Base-by-base conservation (phyloP, 169 alveolate genomes). In the Condylostoma magnum region DNA sequence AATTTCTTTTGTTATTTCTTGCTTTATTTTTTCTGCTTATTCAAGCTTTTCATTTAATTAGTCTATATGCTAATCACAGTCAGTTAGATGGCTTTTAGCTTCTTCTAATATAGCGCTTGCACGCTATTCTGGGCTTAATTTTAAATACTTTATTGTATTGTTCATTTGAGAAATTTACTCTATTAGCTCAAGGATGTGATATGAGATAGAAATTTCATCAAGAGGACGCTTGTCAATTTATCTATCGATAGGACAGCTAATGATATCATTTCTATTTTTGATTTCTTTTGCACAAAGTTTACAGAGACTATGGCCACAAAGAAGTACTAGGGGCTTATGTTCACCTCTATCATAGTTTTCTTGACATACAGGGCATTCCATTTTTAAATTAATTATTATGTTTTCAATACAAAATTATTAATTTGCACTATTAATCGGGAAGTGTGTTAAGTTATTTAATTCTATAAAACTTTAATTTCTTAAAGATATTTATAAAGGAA, bases 251-350 rank as follows among this genome's bases (percentile, higher is more conserved):
- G 69, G 69, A 4, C 69, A 57, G n/a, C n/a, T n/a, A 15, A 36
- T 37, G 20, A 57, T 30, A n/a, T 15, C 25, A 18, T 30, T 37
- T 6, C 30, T 30, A 20, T 27, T 22, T 57, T 22, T n/a, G 18
- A 30, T 57, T n/a, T 57, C 53, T 6, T 18, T 27, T 30, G 52
- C 69, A 57, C 69, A 57, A 2, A 18, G 15, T 33, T 36, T 57
- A 28, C 69, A 57, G 51, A 57, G 30, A 1, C 53, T 33, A 57
- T 57, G 69, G 51, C 69, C 69, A n/a, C 69, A 57, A 28, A 36
- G n/a, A 34, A 57, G 4, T n/a, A 57, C 69, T 4, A 57, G 52
- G 8, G 69, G 69, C 15, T 34, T 33, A 18, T 36, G 47, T n/a
- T 6, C 20, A 2, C 5, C 10, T 8, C 69, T 30, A 27, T 57